These are phyloP conservation scores for Teratosphaeria pseudoeucalypti DNA, from an alignment of 2,329 filamentous ascomycete genomes.

Conservation along the genomic window DNA sequence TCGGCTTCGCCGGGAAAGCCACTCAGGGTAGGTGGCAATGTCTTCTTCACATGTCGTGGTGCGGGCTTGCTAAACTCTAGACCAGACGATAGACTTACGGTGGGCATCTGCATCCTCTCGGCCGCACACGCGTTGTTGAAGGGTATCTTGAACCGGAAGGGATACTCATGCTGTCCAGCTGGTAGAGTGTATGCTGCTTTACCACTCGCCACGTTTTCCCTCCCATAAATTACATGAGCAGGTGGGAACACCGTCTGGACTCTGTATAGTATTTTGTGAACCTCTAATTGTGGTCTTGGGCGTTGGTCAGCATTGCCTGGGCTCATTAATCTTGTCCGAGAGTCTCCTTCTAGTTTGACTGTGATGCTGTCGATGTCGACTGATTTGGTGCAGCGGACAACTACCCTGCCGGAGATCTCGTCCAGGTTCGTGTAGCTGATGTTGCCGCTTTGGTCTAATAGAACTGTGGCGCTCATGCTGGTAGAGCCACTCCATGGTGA, in stretches of 20 bases:
- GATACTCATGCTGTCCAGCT: conserved; percentile 63
- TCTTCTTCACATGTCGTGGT: conserved; percentile 64
- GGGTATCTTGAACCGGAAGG: conserved; percentile 61
- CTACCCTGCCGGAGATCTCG: conserved; percentile 50
- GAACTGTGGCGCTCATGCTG: conserved; percentile 20
- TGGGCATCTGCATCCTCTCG: conserved; percentile 28
- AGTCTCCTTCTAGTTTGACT: conserved; percentile 77
- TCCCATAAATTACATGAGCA: conserved; percentile 29
- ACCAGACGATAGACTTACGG: conserved; percentile 34
- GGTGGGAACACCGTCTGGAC: conserved; percentile 63
- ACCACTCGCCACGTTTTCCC: conserved; percentile 9
- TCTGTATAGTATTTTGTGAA: conserved; percentile 60
- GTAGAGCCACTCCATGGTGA: conserved; percentile 7
- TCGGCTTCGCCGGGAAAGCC: conserved; percentile 80
- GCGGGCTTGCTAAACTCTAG: conserved; percentile 37
- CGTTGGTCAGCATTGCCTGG: conserved; percentile 35
- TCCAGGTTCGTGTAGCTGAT: conserved; percentile 59
- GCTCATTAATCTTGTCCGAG: conserved; percentile 53
- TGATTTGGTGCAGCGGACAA: conserved; percentile 33
- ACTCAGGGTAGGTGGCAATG: conserved; percentile 79
- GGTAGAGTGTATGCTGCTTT: conserved; percentile 48
- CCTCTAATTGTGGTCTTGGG: conserved; percentile 38
- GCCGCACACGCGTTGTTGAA: conserved; percentile 64
- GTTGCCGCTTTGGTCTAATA: conserved; percentile 23
- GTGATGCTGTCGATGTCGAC: conserved; percentile 47